Conservation (phyloP, 2,329 filamentous ascomycete genomes). For the Emmonsiellopsis sp. region DNA sequence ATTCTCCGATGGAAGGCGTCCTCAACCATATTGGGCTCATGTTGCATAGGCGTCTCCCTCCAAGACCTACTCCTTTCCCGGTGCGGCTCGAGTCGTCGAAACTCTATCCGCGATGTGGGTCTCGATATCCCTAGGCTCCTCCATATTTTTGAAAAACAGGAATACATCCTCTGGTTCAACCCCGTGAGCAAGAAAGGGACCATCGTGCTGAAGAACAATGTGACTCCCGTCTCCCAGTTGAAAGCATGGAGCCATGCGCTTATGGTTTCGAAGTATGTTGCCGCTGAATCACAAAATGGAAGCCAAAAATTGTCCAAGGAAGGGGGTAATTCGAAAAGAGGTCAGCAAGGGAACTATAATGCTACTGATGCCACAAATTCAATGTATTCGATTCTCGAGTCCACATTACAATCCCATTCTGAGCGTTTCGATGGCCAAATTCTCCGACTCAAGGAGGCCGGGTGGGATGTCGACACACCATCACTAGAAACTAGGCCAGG, state of each 20-base stretch:
- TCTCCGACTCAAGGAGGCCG: constrained; percentile 34
- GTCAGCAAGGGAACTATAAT: constrained; percentile 1
- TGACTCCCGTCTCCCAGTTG: constrained; percentile 42
- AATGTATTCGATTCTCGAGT: constrained; percentile 30
- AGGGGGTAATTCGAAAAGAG: not conserved
- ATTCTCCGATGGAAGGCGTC: constrained; percentile 48
- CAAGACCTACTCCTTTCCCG: constrained; percentile 20
- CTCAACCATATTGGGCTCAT: constrained; percentile 41
- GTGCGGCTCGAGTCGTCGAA: constrained; percentile 4
- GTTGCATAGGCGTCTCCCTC: constrained; percentile 45
- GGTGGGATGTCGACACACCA: constrained; percentile 58
- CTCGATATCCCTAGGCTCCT: constrained; percentile 40
- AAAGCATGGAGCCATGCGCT: constrained; percentile 56
- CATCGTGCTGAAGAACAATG: constrained; percentile 56
- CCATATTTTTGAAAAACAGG: constrained; percentile 40
- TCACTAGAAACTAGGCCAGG: constrained; percentile 59
- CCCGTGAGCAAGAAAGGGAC: constrained; percentile 33
- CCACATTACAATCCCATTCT: constrained; percentile 27
- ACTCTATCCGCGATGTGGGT: constrained; percentile 21
- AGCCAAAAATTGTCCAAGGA: not conserved
- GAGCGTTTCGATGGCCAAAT: constrained; percentile 39
- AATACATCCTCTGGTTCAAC: constrained; percentile 55
- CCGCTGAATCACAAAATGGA: not conserved
- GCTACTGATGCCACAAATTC: constrained; percentile 30
- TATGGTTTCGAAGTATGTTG: constrained; percentile 29